phyloP scores from a whole-genome alignment of 768 basidiomycete genomes.

The Suillus lakei region DNA sequence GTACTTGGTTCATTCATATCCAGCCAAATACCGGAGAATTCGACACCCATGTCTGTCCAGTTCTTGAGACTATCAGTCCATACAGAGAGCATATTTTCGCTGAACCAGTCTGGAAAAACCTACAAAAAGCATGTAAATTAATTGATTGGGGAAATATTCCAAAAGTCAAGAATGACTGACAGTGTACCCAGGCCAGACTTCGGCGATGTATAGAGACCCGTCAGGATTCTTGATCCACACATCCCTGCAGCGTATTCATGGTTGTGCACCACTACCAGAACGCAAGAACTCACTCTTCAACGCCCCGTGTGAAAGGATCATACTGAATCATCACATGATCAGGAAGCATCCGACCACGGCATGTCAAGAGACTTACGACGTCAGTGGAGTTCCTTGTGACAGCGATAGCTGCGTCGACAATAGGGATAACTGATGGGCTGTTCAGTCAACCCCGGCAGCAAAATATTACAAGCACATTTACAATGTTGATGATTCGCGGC shows the following conservation, averaged over 20 bases:
- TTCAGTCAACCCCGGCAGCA: constrained; percentile 61
- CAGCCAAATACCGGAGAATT: constrained; percentile 70
- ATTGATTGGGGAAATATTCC: not conserved
- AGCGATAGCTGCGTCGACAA: constrained; percentile 64
- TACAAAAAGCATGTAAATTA: constrained; percentile 18
- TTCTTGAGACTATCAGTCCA: constrained; percentile 67
- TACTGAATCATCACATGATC: constrained; percentile 45
- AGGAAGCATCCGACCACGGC: not conserved
- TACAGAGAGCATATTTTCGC: constrained; percentile 52
- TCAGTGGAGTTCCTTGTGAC: constrained; percentile 59
- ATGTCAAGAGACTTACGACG: constrained; percentile 43
- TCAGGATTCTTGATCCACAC: constrained; percentile 80
- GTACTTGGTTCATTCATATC: constrained; percentile 74
- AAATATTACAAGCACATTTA: constrained; percentile 62
- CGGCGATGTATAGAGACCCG: constrained; percentile 70
- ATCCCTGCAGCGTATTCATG: constrained; percentile 42
- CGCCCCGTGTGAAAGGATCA: constrained; percentile 62
- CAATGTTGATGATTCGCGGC: constrained; percentile 35
- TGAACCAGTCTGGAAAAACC: constrained; percentile 70
- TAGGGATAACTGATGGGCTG: constrained; percentile 54
- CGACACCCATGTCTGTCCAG: constrained; percentile 56
- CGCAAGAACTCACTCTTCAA: constrained; percentile 48
- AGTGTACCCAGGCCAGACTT: constrained; percentile 80
- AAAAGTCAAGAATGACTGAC: constrained; percentile 35
- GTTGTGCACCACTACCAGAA: constrained; percentile 18